Evolutionary conservation across 345 rosid species (phyloP), one percentile per base, ranked within the genome.

Genomic region (Heritiera fomes): DNA sequence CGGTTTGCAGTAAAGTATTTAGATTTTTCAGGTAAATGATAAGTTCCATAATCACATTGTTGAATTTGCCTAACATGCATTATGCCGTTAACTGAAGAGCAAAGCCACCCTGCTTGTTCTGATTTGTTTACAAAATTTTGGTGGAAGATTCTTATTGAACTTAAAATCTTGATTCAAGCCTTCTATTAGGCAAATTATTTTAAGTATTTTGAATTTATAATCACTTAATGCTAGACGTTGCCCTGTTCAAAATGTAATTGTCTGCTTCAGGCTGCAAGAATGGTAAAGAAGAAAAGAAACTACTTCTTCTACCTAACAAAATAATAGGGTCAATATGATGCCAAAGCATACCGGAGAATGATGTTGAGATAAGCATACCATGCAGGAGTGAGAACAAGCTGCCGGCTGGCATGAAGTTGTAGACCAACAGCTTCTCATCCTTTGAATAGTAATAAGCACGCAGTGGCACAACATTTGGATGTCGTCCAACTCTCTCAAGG

Each of bases 301-400:
- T 50, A 15, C n/a, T 52, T 50, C 15, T 18, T 66, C 30, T 43
- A 67, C 71, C 41, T 6, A 15, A 11, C 12, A 38, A 64, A 64
- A 46, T 34, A 56, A 28, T 15, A 46, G 17, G 15, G 13, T 8
- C 46, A 23, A n/a, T 8, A 17, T 20, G 73, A 63, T 8, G 61
- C 8, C 12, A 45, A 50, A 9, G 53, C 18, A 50, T 18, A 53
- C 5, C 15, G 17, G 58, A 10, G 13, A 46, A 75, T 47, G 17
- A 56, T 68, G 12, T 71, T 41, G 32, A 75, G 66, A 50, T 17
- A 65, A 67, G 50, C 85, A 62, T 78, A 89, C 95, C 91, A 58
- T 93, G 97, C 80, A 93, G 79, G 80, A 86, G 79, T 8, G 89
- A 84, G 60, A 85, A 91, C 85, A 93, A 86, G 88, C 98, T 90